These are phyloP conservation scores for Streptanthus diversifolius DNA, from an alignment of 345 rosid genomes.

Conservation along the genomic window DNA sequence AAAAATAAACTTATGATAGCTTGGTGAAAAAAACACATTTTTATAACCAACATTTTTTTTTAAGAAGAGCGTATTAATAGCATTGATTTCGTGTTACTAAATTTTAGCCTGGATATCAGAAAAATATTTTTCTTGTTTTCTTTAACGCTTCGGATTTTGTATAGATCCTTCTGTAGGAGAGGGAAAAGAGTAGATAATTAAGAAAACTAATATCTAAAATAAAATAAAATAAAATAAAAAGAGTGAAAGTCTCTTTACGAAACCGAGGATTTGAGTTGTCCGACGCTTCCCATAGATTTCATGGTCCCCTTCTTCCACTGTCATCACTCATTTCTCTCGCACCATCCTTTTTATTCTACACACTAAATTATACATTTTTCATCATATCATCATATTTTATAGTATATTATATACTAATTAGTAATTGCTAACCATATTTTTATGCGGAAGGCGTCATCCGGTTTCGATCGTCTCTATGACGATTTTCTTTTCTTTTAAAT, in stretches of 20 bases:
- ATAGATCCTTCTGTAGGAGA: neutral
- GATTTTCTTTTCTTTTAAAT: neutral
- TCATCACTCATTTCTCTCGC: constrained; percentile 36
- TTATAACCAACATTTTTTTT: too few species aligned
- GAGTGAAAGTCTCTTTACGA: constrained; percentile 29
- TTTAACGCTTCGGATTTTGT: neutral
- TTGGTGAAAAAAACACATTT: too few species aligned
- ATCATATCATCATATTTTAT: constrained; percentile 9
- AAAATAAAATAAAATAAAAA: neutral
- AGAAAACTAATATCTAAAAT: neutral
- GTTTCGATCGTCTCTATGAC: neutral
- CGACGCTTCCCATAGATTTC: constrained; percentile 37
- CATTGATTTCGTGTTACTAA: neutral
- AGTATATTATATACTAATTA: neutral
- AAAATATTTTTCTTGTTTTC: neutral
- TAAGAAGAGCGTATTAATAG: neutral
- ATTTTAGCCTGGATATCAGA: neutral
- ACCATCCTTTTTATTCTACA: constrained; percentile 29
- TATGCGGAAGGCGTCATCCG: neutral
- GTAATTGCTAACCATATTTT: neutral
- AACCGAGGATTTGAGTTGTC: constrained; percentile 37
- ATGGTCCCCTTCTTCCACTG: constrained; percentile 41
- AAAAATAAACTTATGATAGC: too few species aligned
- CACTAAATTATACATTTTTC: constrained; percentile 15
- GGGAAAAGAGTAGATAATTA: neutral